Evolutionary conservation across 257 asterid species (phyloP).

Genomic region (Solanum chilense): DNA sequence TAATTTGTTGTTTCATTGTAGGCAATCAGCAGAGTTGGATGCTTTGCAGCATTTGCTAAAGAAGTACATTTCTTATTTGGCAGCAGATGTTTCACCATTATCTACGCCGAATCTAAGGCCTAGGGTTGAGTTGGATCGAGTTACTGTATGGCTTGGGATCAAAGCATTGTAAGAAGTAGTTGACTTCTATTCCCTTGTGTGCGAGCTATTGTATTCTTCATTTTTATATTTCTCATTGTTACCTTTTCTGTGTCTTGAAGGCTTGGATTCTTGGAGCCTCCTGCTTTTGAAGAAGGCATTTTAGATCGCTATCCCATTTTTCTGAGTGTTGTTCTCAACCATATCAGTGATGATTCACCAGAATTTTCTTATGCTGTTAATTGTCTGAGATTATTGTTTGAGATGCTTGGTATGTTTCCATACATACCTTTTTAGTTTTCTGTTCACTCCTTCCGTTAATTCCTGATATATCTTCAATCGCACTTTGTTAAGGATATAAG

Average conservation of each 20-base stretch:
- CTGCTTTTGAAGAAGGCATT: constrained; percentile 96
- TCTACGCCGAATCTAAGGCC: constrained; percentile 51
- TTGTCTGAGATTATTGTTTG: constrained; percentile 81
- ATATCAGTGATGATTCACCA: constrained; percentile 76
- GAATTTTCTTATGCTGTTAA: constrained; percentile 93
- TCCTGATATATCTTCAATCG: not conserved
- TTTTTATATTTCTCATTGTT: constrained; percentile 9
- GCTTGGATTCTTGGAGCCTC: constrained; percentile 93
- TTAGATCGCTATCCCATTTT: constrained; percentile 87
- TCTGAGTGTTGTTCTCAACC: constrained; percentile 89
- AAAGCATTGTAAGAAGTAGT: constrained; percentile 86
- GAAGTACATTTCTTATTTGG: constrained; percentile 67
- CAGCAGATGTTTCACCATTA: constrained; percentile 43
- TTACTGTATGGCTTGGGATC: constrained; percentile 97
- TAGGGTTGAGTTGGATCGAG: constrained; percentile 78
- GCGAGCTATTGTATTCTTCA: constrained; percentile 3
- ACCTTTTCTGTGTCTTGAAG: constrained; percentile 33
- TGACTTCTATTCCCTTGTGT: constrained; percentile 21
- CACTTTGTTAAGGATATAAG: constrained; percentile 61
- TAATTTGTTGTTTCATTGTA: constrained; percentile 7
- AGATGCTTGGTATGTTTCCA: constrained; percentile 75
- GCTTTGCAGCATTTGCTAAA: constrained; percentile 81
- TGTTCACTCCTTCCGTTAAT: not conserved
- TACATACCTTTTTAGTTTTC: constrained; percentile 6
- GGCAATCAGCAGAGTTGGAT: constrained; percentile 70